These are phyloP conservation scores for Trifolium dubium DNA, from an alignment of 306 rosid genomes.

Conservation along the genomic window DNA sequence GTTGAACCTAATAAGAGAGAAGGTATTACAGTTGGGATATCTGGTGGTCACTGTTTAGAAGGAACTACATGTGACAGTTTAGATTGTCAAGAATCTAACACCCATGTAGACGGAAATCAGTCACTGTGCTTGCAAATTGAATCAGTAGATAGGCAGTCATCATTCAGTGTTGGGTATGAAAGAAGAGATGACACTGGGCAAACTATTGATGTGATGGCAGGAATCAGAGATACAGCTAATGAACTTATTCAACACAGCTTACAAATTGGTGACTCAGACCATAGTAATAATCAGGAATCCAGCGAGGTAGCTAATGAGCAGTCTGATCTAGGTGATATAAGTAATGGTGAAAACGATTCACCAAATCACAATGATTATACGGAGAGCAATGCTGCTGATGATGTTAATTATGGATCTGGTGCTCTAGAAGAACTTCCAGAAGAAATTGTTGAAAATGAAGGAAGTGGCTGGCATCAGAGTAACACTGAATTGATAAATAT, in stretches of 20 bases:
- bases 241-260: constrained; percentile 45
- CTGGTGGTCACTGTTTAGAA: constrained; percentile 46
- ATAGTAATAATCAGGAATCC: constrained; percentile 46
- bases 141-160: constrained; percentile 42
- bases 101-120: constrained; percentile 48
- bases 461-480: constrained; percentile 52
- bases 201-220: constrained; percentile 42
- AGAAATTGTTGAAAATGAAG: constrained; percentile 51
- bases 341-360: constrained; percentile 35
- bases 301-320: constrained; percentile 47
- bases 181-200: constrained; percentile 46
- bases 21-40: constrained; percentile 42
- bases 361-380: constrained; percentile 29
- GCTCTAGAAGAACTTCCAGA: constrained; percentile 56
- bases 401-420: constrained; percentile 49
- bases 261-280: constrained; percentile 45
- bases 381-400: constrained; percentile 44
- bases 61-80: constrained; percentile 49
- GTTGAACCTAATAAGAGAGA: constrained; percentile 42
- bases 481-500: constrained; percentile 55
- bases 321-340: constrained; percentile 48
- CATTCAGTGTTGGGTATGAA: constrained; percentile 39
- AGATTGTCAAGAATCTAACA: constrained; percentile 44
- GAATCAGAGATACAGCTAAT: constrained; percentile 37
- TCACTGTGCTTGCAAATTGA: constrained; percentile 51